These are phyloP conservation scores for Vaccinium darrowii DNA, from an alignment of 148 eudicot genomes.

Conservation along the genomic window DNA sequence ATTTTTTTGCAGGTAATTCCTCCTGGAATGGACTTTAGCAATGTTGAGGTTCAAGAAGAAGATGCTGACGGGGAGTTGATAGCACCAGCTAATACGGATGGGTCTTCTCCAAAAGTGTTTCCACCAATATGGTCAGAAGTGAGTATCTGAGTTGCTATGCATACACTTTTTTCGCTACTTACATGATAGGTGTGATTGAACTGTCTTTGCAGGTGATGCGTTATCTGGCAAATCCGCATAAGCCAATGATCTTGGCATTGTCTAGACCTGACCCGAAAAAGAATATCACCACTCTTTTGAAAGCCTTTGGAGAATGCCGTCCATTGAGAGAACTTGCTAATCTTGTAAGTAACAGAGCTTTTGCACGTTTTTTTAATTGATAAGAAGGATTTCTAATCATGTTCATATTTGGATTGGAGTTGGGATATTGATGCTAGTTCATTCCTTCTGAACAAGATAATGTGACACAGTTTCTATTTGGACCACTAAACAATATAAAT, in stretches of 20 bases:
- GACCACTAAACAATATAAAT: not conserved
- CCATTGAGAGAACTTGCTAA: slow-evolving; percentile 71
- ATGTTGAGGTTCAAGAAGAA: slow-evolving; percentile 61
- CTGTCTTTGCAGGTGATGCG: slow-evolving; percentile 56
- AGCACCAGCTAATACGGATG: slow-evolving; percentile 42
- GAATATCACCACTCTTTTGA: slow-evolving; percentile 71
- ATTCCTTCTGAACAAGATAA: not conserved
- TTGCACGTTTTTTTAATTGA: not conserved
- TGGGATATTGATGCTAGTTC: slow-evolving; percentile 1
- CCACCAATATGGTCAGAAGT: slow-evolving; percentile 73
- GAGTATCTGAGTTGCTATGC: slow-evolving; percentile 16
- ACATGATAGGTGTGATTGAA: not conserved
- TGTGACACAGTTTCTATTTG: not conserved
- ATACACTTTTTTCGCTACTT: not conserved
- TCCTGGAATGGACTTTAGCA: slow-evolving; percentile 86
- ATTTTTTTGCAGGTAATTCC: slow-evolving; percentile 55
- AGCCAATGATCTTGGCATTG: slow-evolving; percentile 74
- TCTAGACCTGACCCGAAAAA: slow-evolving; percentile 83
- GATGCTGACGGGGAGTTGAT: slow-evolving; percentile 49
- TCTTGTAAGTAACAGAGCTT: slow-evolving; percentile 43
- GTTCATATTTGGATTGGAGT: not conserved
- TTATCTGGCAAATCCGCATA: slow-evolving; percentile 72
- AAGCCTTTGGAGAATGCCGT: slow-evolving; percentile 80
- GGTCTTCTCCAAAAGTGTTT: slow-evolving; percentile 55
- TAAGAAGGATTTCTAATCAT: not conserved